phyloP scores from a whole-genome alignment of 2,329 filamentous ascomycete species.

The Ophiognomonia clavigignenti-juglandacearum region DNA sequence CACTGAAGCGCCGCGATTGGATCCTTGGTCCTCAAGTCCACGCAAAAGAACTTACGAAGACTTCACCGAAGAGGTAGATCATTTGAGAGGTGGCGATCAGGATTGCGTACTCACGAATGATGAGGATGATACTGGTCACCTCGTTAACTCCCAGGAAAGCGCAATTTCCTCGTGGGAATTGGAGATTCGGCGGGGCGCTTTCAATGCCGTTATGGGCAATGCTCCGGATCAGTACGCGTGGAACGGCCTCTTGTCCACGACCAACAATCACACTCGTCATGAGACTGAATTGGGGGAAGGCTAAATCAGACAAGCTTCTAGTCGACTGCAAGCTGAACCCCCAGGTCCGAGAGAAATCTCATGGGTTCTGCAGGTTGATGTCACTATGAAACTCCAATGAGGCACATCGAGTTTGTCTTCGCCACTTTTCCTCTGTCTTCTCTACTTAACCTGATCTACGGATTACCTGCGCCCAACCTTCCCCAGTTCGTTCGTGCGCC shows the following conservation, averaged over 20 bases:
- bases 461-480: too few relatives aligned
- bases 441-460: too few relatives aligned
- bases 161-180: conserved; percentile 23
- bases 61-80: not conserved
- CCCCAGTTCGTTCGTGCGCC: too few relatives aligned
- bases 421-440: too few relatives aligned
- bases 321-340: not conserved
- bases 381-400: too few relatives aligned
- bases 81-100: not conserved
- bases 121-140: conserved; percentile 4
- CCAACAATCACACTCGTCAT: conserved; percentile 30
- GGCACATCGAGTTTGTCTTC: too few relatives aligned
- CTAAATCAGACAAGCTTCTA: not conserved
- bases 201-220: conserved; percentile 24
- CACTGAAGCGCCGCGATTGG: not conserved
- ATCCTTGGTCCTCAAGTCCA: not conserved
- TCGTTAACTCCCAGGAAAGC: conserved; percentile 27
- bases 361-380: too few relatives aligned
- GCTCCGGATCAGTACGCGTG: conserved; percentile 17
- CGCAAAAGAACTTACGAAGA: conserved; percentile 5
- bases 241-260: conserved; percentile 31
- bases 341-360: too few relatives aligned
- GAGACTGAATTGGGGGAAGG: conserved; percentile 31
- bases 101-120: not conserved
- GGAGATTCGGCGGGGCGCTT: conserved; percentile 27